phyloP scores from a whole-genome alignment of 106 monocot species.

The Ottelia alismoides region DNA sequence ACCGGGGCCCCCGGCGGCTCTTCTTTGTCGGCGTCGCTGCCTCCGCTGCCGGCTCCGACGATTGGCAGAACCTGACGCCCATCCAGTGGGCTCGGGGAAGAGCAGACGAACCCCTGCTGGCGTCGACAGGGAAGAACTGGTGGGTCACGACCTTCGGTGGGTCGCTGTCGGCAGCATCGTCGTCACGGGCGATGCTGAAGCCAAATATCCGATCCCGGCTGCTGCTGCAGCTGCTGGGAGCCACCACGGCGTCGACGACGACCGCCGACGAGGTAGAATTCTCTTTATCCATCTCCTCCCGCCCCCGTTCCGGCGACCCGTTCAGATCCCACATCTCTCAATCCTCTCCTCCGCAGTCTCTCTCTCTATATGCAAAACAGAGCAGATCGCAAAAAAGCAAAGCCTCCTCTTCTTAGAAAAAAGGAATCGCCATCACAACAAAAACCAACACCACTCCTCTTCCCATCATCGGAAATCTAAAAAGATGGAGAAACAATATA shows the following conservation, averaged over 20 bases:
- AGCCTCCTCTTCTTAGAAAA: too few relatives aligned
- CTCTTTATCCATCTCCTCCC: background rate
- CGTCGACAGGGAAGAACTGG: slow-evolving; percentile 6
- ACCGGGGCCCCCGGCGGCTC: slow-evolving; percentile 23
- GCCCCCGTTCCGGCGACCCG: background rate
- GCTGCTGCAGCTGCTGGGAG: background rate
- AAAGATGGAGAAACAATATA: too few relatives aligned
- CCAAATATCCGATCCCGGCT: background rate
- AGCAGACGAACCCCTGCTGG: slow-evolving; percentile 4
- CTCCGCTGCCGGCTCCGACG: background rate
- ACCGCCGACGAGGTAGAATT: background rate
- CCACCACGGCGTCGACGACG: background rate
- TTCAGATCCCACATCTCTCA: slow-evolving; percentile 5
- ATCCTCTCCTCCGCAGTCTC: too few relatives aligned
- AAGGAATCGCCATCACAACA: too few relatives aligned
- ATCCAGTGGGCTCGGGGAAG: background rate
- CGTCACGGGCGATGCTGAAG: background rate
- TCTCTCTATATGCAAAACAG: too few relatives aligned
- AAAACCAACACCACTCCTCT: too few relatives aligned
- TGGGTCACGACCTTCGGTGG: background rate
- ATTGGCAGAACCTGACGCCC: background rate
- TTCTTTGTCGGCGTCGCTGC: slow-evolving; percentile 9
- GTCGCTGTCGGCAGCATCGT: background rate
- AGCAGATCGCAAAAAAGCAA: too few relatives aligned
- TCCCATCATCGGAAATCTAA: too few relatives aligned